Base-by-base conservation (phyloP, 495 filamentous ascomycete genomes). In the Aspergillus sparsus region DNA sequence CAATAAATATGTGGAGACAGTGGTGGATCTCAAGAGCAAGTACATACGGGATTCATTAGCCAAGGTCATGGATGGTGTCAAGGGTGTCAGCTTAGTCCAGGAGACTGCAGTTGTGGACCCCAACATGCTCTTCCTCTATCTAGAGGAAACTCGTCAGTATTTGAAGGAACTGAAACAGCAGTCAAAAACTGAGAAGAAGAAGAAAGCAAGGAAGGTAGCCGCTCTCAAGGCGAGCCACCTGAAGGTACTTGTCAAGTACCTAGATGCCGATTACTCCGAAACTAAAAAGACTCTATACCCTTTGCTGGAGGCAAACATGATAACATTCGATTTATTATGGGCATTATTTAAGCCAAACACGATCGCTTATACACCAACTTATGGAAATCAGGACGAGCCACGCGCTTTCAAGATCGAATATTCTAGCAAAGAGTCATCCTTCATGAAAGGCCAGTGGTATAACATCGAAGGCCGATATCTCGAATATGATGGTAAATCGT, bases 251-350 rank as follows among this genome's bases (percentile, higher is more conserved):
- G 68, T 94, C 63, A 87, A 86, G 53, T 96, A 93, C 62, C 74
- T 97, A 15, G 87, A 96, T 71, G 82, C 85, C 46, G 93, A 96
- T 70, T 96, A 91, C 70, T 83, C 84, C 8, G 82, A 90, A 34
- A 85, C 76, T 10, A 93, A 93, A 71, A 89, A 90, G 66, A 91
- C 87, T 9, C 81, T 97, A 3, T 90, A 92, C 63, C 91, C 92
- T 0, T 80, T 96, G 66, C 80, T 96, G 13, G 87, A 92, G 58
- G 87, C 88, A 52, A 89, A 90, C 33, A 88, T 88, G 54, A 96
- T 97, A 69, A 95, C 92, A 6, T 97, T 92, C 60, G 92, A 96
- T 58, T 82, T 96, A 9, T 71, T 95, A 5, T 96, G 93, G 93
- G 91, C 93, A 3, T 74, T 97, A 7, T 93, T 91, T 79, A 95